Conservation (phyloP, 306 rosid genomes). For the Gastrolobium bilobum region DNA sequence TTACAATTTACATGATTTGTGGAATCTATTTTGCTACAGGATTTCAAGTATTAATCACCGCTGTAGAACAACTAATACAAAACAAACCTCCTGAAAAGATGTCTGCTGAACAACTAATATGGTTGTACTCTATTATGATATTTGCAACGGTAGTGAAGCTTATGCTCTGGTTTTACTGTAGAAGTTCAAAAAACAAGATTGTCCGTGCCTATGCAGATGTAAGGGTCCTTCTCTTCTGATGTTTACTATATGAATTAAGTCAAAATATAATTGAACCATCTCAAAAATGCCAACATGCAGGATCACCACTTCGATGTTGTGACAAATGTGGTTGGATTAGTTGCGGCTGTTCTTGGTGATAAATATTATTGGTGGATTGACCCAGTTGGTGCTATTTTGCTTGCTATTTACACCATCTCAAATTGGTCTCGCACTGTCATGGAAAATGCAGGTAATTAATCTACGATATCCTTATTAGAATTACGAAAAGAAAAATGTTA, state of each 20-base stretch:
- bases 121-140: conserved; percentile 84
- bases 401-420: conserved; percentile 85
- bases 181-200: conserved; percentile 78
- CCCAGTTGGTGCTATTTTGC: conserved; percentile 87
- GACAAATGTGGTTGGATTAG: conserved; percentile 86
- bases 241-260: conserved; percentile 34
- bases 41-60: conserved; percentile 87
- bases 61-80: conserved; percentile 68
- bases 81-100: conserved; percentile 62
- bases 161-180: conserved; percentile 89
- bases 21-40: conserved; percentile 62
- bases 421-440: conserved; percentile 94
- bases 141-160: conserved; percentile 83
- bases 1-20: conserved; percentile 2
- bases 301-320: conserved; percentile 98
- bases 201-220: conserved; percentile 96
- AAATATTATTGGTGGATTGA: conserved; percentile 93
- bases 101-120: conserved; percentile 64
- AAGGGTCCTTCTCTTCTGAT: conserved; percentile 29
- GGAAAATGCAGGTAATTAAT: conserved; percentile 85
- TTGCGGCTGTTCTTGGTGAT: conserved; percentile 92
- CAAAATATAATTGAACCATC: conserved; percentile 23
- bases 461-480: conserved; percentile 23
- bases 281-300: conserved; percentile 60
- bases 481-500: conserved; percentile 13